Evolutionary conservation across 495 filamentous ascomycete genomes (phyloP).

Genomic region (Letharia columbiana): DNA sequence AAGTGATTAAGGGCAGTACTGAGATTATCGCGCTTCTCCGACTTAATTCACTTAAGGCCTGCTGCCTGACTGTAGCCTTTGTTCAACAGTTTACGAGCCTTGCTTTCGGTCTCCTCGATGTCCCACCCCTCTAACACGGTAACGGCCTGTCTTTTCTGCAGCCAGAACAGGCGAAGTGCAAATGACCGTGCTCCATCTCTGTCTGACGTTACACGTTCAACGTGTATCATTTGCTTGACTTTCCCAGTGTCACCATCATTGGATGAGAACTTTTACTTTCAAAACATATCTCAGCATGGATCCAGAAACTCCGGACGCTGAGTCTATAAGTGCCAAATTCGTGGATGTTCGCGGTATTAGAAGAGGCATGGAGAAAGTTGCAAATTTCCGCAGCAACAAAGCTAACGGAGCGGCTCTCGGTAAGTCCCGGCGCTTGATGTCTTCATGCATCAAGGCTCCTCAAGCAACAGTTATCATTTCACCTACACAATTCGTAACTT

Average conservation of each 20-base stretch:
- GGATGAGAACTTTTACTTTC: too few relatives aligned
- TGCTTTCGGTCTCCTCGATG: neutral
- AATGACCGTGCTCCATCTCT: neutral
- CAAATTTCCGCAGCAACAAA: neutral
- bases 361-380: neutral
- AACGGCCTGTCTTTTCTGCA: neutral
- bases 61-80: neutral
- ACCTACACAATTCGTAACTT: neutral
- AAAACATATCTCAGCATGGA: neutral
- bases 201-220: neutral
- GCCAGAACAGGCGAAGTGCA: neutral
- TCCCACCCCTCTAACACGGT: neutral
- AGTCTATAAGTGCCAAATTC: neutral
- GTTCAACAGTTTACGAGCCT: neutral
- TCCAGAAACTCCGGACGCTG: neutral
- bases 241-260: neutral
- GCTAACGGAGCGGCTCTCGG: neutral
- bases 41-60: neutral
- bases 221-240: neutral
- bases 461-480: neutral
- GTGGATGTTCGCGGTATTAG: neutral
- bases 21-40: neutral
- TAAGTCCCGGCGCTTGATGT: slow-evolving; percentile 13
- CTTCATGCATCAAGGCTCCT: neutral
- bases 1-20: neutral